Base-by-base conservation (phyloP, 2,329 filamentous ascomycete species). In the Penicillium fuscoglaucum region DNA sequence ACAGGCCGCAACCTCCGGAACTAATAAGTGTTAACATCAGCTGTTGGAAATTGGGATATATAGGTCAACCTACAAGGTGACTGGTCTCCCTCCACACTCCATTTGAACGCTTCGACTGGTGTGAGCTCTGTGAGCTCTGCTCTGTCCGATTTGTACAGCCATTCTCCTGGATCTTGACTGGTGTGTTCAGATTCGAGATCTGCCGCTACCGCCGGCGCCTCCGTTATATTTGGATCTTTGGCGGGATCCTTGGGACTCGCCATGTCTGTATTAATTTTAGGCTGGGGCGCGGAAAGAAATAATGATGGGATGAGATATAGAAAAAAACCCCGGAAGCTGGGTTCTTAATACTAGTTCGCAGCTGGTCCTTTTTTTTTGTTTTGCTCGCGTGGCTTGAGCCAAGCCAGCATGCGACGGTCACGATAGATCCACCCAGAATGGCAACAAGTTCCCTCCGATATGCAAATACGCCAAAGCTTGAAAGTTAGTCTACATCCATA, bases 1-100 rank as follows among this genome's bases (percentile, higher is more conserved):
- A 64, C 73, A 75, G 35, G 73, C 70, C 13, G 73, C 73, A 31
- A 75, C 72, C 56, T 75, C 73, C 10, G 73, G 72, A 50, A 75
- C 72, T 75, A 49, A 29, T 50, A 5, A 19, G 37, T 17, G 29
- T 63, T 24, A 60, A 21, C 55, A 33, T n/a, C n/a, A 2, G n/a
- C 15, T 17, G 4, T 21, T 33, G 4, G 12, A 5, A 31, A 3
- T 24, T 37, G 3, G 12, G 9, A 28, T 15, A 21, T 4, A 24
- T 51, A 6, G 43, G 24, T 39, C 17, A 12, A 57, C 71, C 52
- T 58, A 75, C 73, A 75, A 24, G 73, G 73, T 19, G 73, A 75
- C 60, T 75, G 69, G 37, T 75, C 73, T 15, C 73, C 73, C 26
- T 74, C 70, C 13, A 75, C 73, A 56, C 69, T 72, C 72, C 72